Percentiles rank a stretch among this genome's conserved stretches.
phyloP scores from a whole-genome alignment of 768 basidiomycete genomes.

The Boletus sp. region DNA sequence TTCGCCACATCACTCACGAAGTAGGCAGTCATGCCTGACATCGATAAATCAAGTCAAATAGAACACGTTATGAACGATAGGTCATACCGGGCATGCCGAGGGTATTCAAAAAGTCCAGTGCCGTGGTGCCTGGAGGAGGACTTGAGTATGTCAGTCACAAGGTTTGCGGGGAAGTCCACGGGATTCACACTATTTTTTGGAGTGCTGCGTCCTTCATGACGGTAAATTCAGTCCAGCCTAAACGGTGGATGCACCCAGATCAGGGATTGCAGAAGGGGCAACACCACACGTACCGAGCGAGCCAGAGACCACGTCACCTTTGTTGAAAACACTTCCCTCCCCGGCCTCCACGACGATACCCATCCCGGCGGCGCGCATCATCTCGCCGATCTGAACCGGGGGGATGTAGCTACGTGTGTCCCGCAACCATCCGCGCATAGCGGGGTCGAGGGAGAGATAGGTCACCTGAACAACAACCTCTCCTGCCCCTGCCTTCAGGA shows the following conservation, averaged over 20 bases:
- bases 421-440: constrained; percentile 81
- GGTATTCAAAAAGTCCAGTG: constrained; percentile 78
- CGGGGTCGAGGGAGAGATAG: constrained; percentile 82
- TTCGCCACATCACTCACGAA: constrained; percentile 50
- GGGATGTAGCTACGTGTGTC: constrained; percentile 64
- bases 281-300: constrained; percentile 46
- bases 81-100: constrained; percentile 71
- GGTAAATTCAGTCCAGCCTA: constrained; percentile 79
- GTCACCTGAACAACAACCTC: constrained; percentile 75
- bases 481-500: constrained; percentile 49
- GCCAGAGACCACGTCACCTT: constrained; percentile 70
- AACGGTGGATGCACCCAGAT: not conserved
- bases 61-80: not conserved
- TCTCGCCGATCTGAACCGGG: not conserved
- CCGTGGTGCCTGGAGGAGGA: constrained; percentile 52
- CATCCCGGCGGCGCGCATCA: constrained; percentile 36
- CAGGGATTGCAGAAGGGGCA: not conserved
- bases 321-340: constrained; percentile 47
- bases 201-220: constrained; percentile 53
- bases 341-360: constrained; percentile 64
- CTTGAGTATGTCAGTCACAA: constrained; percentile 31
- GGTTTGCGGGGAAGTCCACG: not conserved
- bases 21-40: constrained; percentile 82
- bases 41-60: not conserved
- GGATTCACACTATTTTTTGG: constrained; percentile 53